Conservation (phyloP, 2,329 filamentous ascomycete species). For the Drechslerella coelobrocha region DNA sequence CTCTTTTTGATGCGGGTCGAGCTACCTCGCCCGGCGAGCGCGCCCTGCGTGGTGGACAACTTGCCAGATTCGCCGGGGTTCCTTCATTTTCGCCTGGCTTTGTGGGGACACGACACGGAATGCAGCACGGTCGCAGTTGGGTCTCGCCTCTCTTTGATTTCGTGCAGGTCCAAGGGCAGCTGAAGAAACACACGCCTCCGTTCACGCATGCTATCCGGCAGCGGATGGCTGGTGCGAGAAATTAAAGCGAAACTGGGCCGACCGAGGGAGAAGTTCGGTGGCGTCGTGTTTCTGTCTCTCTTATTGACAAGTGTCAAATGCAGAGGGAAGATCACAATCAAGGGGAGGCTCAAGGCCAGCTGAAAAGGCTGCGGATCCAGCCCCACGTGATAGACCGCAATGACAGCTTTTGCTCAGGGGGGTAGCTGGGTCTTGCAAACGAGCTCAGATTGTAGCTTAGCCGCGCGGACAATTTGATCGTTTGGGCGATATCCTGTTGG, state of each 20-base stretch:
- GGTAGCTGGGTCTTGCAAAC: not conserved
- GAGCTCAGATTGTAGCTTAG: constrained; percentile 41
- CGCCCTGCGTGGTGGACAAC: constrained; percentile 42
- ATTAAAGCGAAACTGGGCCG: not conserved
- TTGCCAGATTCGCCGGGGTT: constrained; percentile 44
- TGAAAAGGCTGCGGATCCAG: constrained; percentile 37
- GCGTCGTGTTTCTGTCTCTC: constrained; percentile 4
- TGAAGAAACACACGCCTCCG: constrained; percentile 39
- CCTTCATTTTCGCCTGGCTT: constrained; percentile 41
- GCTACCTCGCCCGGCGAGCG: constrained; percentile 46
- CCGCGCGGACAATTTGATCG: constrained; percentile 22
- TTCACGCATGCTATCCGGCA: constrained; percentile 30
- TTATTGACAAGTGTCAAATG: constrained; percentile 9
- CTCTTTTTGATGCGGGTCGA: constrained; percentile 35
- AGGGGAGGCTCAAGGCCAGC: constrained; percentile 24
- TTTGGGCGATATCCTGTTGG: not conserved
- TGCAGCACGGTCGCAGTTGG: constrained; percentile 13
- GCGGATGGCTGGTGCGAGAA: not conserved
- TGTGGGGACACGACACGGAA: constrained; percentile 48
- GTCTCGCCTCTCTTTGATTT: constrained; percentile 44
- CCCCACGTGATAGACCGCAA: constrained; percentile 36
- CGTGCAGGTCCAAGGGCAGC: constrained; percentile 43
- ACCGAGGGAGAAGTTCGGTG: not conserved
- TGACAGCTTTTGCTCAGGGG: constrained; percentile 7
- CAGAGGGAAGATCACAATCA: not conserved